Base-by-base conservation (phyloP, 2,329 filamentous ascomycete species). In the Colletotrichum zoysiae region DNA sequence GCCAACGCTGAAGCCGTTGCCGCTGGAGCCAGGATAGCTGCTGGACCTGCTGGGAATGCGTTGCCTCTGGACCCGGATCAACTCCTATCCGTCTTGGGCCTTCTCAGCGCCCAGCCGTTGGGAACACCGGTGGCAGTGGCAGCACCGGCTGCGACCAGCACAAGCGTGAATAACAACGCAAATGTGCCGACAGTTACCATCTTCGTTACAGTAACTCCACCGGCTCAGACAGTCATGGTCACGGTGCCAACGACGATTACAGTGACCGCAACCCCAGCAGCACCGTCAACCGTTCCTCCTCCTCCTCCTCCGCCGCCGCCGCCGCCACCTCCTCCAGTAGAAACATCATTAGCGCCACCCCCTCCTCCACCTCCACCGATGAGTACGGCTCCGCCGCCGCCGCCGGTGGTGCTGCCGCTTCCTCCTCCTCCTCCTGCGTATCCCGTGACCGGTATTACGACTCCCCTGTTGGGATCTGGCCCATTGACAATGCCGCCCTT, bases 141-240 rank as follows among this genome's bases (percentile, higher is more conserved):
- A 5, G 48, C 56, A 6, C 53, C 59, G 26, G 23, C 33, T n/a
- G 26, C 30, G 20, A 14, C 69, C 2, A 26, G 53, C 4, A 60
- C 51, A 12, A 40, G 55, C 3, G 7, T 70, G 23, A 72, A 72
- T 30, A 72, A 72, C 26, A 70, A 70, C 12, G 65, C 70, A 11
- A 72, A 72, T 5, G 59, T 72, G 9, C 70, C 70, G 6, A 72
- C 70, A 8, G 70, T 72, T 23, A 72, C 70, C 8, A 51, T 69
- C 18, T 72, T 72, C 23, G 59, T 72, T 6, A 72, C 68, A 5
- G 64, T 71, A 7, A 67, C 70, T 11, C 65, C 38, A 0, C 58
- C 69, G 2, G 33, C 70, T 14, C 35, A 69, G 65, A 72, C 70
- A 6, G 55, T 71, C 14, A 59, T 71, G 69, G 60, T 72, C 46